Evolutionary conservation across 345 rosid genomes (phyloP).

Genomic region (Clausena lansium): DNA sequence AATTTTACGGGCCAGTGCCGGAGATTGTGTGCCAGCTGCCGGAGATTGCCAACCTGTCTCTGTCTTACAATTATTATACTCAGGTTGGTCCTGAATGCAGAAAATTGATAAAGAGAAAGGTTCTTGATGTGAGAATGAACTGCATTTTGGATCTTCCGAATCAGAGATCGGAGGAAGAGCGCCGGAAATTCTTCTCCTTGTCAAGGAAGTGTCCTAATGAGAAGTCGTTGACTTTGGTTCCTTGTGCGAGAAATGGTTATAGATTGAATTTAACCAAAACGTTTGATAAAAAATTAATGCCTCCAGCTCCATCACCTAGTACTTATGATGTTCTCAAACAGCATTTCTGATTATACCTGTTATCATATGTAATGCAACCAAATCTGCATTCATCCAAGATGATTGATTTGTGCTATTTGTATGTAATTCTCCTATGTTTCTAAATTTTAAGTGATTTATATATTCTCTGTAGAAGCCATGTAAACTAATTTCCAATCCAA

Average conservation of each 20-base stretch:
- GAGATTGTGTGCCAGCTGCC: slow-evolving; percentile 50
- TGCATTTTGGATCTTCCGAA: slow-evolving; percentile 55
- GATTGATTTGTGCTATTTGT: neutral
- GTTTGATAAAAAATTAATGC: neutral
- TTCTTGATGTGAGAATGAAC: slow-evolving; percentile 43
- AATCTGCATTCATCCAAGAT: neutral
- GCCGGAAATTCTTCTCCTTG: slow-evolving; percentile 36
- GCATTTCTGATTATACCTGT: neutral
- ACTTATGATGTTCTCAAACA: slow-evolving; percentile 32
- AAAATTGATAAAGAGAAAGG: slow-evolving; percentile 26
- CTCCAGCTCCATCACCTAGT: slow-evolving; percentile 17
- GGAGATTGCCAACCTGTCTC: slow-evolving; percentile 24
- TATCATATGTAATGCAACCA: neutral
- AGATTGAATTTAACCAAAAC: neutral
- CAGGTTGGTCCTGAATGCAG: slow-evolving; percentile 52
- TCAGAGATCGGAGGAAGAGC: slow-evolving; percentile 33
- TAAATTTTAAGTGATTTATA: neutral
- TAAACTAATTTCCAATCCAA: neutral
- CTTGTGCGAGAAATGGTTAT: slow-evolving; percentile 25
- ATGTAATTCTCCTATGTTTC: neutral
- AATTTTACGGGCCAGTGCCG: slow-evolving; percentile 45
- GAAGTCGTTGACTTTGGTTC: slow-evolving; percentile 27
- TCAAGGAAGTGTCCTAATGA: slow-evolving; percentile 15
- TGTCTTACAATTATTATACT: slow-evolving; percentile 54
- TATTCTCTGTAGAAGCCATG: neutral